Percentiles rank a stretch among this genome's conserved stretches.
Conservation (phyloP, 345 rosid species). For the Murraya koenigii region DNA sequence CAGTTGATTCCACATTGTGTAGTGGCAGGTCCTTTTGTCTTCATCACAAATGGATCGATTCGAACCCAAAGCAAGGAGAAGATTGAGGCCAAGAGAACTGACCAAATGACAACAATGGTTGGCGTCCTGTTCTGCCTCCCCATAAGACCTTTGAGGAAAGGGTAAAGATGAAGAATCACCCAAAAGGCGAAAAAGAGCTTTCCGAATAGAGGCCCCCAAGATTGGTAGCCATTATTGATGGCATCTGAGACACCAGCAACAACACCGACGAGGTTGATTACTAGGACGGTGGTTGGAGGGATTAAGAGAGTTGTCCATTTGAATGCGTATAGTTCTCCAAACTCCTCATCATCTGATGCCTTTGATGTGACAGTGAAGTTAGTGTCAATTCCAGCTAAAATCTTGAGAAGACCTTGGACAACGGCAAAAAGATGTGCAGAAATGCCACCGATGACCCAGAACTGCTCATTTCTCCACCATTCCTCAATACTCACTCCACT, state of each 20-base stretch:
- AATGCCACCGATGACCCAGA: constrained; percentile 96
- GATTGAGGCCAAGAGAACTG: constrained; percentile 84
- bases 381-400: constrained; percentile 89
- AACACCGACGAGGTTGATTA: constrained; percentile 89
- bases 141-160: constrained; percentile 98
- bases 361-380: constrained; percentile 97
- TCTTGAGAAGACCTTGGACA: constrained; percentile 79
- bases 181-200: constrained; percentile 94
- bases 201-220: constrained; percentile 94
- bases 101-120: constrained; percentile 96
- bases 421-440: constrained; percentile 96
- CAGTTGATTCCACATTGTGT: constrained; percentile 85
- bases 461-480: constrained; percentile 99
- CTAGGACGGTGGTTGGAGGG: constrained; percentile 92
- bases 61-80: constrained; percentile 96
- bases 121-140: constrained; percentile 96
- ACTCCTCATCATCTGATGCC: constrained; percentile 81
- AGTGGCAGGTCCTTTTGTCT: constrained; percentile 90
- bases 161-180: constrained; percentile 96
- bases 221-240: constrained; percentile 84
- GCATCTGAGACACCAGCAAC: constrained; percentile 96
- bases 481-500: constrained; percentile 98
- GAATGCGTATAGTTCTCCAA: constrained; percentile 82
- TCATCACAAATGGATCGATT: constrained; percentile 88
- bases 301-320: constrained; percentile 94